These are phyloP conservation scores for Sporothrix mexicana DNA, from an alignment of 2,329 filamentous ascomycete genomes.

Conservation along the genomic window DNA sequence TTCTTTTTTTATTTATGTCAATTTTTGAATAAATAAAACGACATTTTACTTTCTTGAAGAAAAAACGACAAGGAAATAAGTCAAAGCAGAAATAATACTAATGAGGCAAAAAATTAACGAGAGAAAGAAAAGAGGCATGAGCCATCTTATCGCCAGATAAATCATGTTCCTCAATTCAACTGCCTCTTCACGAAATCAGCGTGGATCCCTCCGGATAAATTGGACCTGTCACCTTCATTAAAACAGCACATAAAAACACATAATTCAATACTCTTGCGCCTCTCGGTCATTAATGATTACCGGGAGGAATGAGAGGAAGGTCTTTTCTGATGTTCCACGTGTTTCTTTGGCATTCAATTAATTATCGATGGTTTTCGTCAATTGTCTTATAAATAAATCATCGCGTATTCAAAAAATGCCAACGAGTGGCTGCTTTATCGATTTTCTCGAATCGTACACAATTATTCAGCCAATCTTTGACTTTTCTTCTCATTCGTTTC, in stretches of 20 bases:
- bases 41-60: too few relatives aligned
- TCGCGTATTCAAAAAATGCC: neutral
- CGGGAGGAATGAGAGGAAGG: neutral
- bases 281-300: neutral
- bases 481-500: neutral
- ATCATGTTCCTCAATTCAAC: neutral
- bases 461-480: neutral
- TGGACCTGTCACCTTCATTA: neutral
- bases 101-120: neutral
- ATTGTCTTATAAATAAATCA: neutral
- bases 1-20: too few relatives aligned
- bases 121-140: neutral
- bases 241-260: neutral
- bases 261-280: neutral
- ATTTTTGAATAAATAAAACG: too few relatives aligned
- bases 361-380: neutral
- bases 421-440: neutral
- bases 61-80: too few relatives aligned
- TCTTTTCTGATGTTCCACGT: conserved; percentile 4
- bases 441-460: neutral
- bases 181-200: neutral
- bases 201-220: conserved; percentile 4
- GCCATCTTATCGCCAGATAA: neutral
- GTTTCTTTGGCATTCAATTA: neutral
- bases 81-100: too few relatives aligned